A percentile compares a stretch with the other conserved stretches of the same genome.
Conservation (phyloP, 1,284 basidiomycete genomes). For the Laetiporus sulphureus region DNA sequence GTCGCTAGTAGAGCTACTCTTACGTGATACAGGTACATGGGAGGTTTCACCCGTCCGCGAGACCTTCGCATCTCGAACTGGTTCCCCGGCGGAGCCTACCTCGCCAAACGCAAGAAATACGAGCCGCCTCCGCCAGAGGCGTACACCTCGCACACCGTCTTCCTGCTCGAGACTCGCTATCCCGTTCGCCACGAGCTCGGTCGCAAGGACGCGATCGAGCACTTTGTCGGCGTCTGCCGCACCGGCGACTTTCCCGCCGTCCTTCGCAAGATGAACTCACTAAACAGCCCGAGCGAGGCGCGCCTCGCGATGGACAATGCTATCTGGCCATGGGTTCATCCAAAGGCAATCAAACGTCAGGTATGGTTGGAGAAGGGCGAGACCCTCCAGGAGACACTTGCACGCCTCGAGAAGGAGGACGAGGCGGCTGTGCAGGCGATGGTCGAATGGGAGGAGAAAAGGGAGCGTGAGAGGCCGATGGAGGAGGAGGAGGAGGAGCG, state of each 20-base stretch:
- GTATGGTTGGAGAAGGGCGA: slow-evolving; percentile 25
- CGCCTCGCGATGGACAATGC: slow-evolving; percentile 34
- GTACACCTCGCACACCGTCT: slow-evolving; percentile 36
- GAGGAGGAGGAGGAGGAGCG: background rate
- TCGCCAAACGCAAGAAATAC: slow-evolving; percentile 23
- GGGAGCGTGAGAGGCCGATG: slow-evolving; percentile 1
- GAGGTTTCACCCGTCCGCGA: slow-evolving; percentile 35
- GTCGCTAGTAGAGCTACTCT: no score
- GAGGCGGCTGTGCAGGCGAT: background rate
- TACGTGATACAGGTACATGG: slow-evolving; percentile 26
- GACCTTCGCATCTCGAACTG: slow-evolving; percentile 32
- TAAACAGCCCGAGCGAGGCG: slow-evolving; percentile 8
- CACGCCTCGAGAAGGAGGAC: background rate
- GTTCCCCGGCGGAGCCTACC: slow-evolving; percentile 31
- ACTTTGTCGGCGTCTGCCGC: slow-evolving; percentile 32
- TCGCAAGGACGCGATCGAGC: slow-evolving; percentile 27
- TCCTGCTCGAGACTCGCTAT: slow-evolving; percentile 33
- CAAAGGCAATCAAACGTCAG: slow-evolving; percentile 10
- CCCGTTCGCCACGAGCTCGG: slow-evolving; percentile 25
- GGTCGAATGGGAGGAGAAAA: background rate
- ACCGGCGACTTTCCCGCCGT: slow-evolving; percentile 27
- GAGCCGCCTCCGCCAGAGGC: slow-evolving; percentile 27
- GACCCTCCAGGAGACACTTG: slow-evolving; percentile 6
- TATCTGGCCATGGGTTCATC: slow-evolving; percentile 28
- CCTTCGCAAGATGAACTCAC: slow-evolving; percentile 26